Evolutionary conservation across 192 early-diverging fungal species (phyloP).

Genomic region (Umbelopsis sp.): DNA sequence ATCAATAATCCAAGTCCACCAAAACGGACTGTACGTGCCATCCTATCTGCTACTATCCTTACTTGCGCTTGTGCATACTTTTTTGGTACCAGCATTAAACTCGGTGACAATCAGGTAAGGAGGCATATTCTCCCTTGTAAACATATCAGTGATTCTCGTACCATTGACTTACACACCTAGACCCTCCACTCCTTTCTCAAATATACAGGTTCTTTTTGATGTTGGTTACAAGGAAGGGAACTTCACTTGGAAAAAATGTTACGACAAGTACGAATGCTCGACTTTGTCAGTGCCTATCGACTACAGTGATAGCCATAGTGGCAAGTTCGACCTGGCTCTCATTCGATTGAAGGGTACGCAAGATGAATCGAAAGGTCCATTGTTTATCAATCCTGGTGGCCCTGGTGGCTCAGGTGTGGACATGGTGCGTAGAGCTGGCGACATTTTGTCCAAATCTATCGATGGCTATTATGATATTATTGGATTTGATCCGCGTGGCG

Average conservation of each 20-base stretch:
- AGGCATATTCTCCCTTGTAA: too few species aligned
- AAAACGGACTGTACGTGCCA: too few species aligned
- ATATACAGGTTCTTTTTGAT: background rate
- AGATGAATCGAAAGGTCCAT: background rate
- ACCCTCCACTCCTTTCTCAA: too few species aligned
- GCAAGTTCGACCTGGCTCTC: background rate
- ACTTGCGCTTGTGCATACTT: too few species aligned
- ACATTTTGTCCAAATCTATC: slow-evolving; percentile 5
- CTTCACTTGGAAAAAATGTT: slow-evolving; percentile 10
- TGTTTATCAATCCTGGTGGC: slow-evolving; percentile 27
- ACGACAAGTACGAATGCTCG: background rate
- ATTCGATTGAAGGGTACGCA: background rate
- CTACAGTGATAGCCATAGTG: background rate
- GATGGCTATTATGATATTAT: slow-evolving; percentile 36
- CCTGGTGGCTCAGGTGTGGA: slow-evolving; percentile 41
- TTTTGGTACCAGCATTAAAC: too few species aligned
- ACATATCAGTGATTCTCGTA: too few species aligned
- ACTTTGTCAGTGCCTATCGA: background rate
- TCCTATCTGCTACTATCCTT: too few species aligned
- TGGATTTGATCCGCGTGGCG: slow-evolving; percentile 49
- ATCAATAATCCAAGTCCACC: background rate
- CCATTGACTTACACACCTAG: too few species aligned
- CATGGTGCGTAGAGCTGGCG: slow-evolving; percentile 20
- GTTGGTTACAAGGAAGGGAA: background rate
- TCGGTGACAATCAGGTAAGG: too few species aligned